Evolutionary conservation across 2,329 filamentous ascomycete species (phyloP).

Genomic region (Cladosporium austrohemisphaericum): DNA sequence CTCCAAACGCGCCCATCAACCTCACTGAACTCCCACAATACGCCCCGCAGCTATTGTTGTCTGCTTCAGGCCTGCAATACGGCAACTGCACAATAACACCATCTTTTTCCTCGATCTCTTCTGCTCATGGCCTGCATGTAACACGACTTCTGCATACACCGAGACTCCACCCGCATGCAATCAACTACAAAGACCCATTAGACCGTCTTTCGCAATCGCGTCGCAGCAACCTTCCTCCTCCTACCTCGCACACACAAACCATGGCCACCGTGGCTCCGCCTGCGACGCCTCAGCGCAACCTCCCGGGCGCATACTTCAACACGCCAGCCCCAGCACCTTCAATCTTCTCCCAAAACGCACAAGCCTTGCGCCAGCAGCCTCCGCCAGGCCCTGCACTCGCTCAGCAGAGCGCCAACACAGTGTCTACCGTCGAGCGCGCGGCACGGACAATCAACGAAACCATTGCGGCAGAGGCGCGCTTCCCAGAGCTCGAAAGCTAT

Average conservation of each 20-base stretch:
- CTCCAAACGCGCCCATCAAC: no score
- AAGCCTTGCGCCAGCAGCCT: slow-evolving; percentile 26
- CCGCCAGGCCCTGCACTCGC: slow-evolving; percentile 19
- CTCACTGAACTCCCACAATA: slow-evolving; percentile 9
- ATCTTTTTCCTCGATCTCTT: slow-evolving; percentile 1
- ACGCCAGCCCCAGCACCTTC: slow-evolving; percentile 58
- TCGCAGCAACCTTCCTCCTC: slow-evolving; percentile 3
- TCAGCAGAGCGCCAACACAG: slow-evolving; percentile 17
- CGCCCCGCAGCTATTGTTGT: background rate
- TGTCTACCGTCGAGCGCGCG: slow-evolving; percentile 73
- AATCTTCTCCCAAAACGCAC: slow-evolving; percentile 32
- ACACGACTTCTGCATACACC: background rate
- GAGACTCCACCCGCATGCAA: background rate
- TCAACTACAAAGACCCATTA: slow-evolving; percentile 7
- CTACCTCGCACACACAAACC: slow-evolving; percentile 5
- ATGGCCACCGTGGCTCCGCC: slow-evolving; percentile 26
- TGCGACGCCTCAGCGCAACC: slow-evolving; percentile 63
- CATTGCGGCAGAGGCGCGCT: slow-evolving; percentile 71
- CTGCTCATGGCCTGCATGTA: slow-evolving; percentile 3
- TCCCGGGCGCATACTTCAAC: slow-evolving; percentile 72
- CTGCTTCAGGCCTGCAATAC: slow-evolving; percentile 6
- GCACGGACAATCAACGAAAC: slow-evolving; percentile 79
- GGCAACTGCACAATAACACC: no score
- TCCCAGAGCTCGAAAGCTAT: slow-evolving; percentile 85
- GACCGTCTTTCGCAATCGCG: slow-evolving; percentile 1